A percentile compares a stretch with the other conserved stretches of the same genome.
phyloP scores from a whole-genome alignment of 352 stramenopile species.

The Albugo laibachii region DNA sequence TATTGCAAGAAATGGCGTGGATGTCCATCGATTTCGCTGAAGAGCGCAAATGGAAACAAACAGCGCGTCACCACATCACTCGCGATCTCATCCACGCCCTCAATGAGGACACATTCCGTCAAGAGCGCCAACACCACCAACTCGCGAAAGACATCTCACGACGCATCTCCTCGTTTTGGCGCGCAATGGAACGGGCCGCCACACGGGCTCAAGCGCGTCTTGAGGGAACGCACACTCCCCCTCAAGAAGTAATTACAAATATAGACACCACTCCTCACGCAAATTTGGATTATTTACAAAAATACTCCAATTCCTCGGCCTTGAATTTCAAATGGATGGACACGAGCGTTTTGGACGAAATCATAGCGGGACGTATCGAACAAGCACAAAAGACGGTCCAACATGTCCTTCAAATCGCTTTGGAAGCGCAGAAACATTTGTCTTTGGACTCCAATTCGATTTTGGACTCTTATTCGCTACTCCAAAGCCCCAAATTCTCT shows the following conservation, averaged over 20 bases:
- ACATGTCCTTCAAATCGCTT: slow-evolving; percentile 4
- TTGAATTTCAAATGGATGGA: neutral
- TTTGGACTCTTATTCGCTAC: slow-evolving; percentile 6
- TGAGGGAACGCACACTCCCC: slow-evolving; percentile 10
- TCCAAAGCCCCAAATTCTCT: slow-evolving; percentile 1
- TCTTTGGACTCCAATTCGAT: neutral
- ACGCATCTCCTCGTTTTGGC: slow-evolving; percentile 66
- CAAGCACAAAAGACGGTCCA: slow-evolving; percentile 5
- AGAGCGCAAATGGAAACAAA: slow-evolving; percentile 91
- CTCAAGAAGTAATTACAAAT: neutral
- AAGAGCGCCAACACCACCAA: slow-evolving; percentile 42
- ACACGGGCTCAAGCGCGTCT: slow-evolving; percentile 54
- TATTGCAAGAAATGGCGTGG: slow-evolving; percentile 95
- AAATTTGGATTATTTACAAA: neutral
- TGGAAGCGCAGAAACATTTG: neutral
- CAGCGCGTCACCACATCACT: slow-evolving; percentile 36
- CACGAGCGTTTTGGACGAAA: slow-evolving; percentile 2
- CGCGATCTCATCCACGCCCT: slow-evolving; percentile 37
- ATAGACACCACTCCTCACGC: neutral
- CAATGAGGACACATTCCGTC: slow-evolving; percentile 41
- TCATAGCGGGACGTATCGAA: slow-evolving; percentile 2
- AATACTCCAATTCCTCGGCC: neutral
- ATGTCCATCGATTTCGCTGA: slow-evolving; percentile 92
- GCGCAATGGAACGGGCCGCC: slow-evolving; percentile 68
- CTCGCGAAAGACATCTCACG: slow-evolving; percentile 38